These are phyloP conservation scores for Kalmanozyma brasiliensis DNA, from an alignment of 1,284 basidiomycete genomes.

Conservation along the genomic window DNA sequence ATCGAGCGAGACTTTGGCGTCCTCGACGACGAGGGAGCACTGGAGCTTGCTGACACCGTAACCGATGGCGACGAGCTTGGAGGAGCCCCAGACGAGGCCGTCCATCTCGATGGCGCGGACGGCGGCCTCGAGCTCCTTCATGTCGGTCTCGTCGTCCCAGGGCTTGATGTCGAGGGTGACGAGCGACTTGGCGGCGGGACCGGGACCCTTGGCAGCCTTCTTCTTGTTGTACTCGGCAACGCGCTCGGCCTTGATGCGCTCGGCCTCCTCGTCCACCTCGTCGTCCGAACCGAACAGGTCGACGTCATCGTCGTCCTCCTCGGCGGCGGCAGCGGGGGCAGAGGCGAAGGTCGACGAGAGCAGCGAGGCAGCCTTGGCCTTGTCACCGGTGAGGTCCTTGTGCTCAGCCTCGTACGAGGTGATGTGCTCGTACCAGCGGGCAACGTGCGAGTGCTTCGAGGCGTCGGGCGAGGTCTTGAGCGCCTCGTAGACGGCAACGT, in stretches of 20 bases:
- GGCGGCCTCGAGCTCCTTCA: constrained; percentile 82
- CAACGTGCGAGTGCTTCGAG: constrained; percentile 78
- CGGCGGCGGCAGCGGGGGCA: constrained; percentile 70
- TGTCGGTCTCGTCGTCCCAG: constrained; percentile 98
- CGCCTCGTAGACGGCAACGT: constrained; percentile 89
- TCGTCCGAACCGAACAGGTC: constrained; percentile 93
- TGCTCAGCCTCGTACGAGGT: constrained; percentile 64
- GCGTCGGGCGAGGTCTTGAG: constrained; percentile 74
- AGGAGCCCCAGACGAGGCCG: constrained; percentile 89
- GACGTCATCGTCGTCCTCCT: constrained; percentile 89
- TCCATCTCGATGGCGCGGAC: constrained; percentile 89
- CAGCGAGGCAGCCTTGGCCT: constrained; percentile 61
- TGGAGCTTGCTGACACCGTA: constrained; percentile 92
- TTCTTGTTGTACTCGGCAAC: constrained; percentile 91
- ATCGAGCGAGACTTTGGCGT: constrained; percentile 92
- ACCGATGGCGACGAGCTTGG: constrained; percentile 91
- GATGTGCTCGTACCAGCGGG: constrained; percentile 84
- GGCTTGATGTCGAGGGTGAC: constrained; percentile 98
- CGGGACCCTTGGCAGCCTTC: constrained; percentile 86
- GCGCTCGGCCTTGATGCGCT: constrained; percentile 93
- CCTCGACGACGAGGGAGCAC: constrained; percentile 95
- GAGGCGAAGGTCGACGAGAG: constrained; percentile 40
- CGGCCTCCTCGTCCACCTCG: constrained; percentile 90
- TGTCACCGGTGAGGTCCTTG: constrained; percentile 63
- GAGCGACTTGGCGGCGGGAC: constrained; percentile 77